Evolutionary conservation across 75 land plant genomes (phyloP).

Genomic region (Adiantum capillusveneris): DNA sequence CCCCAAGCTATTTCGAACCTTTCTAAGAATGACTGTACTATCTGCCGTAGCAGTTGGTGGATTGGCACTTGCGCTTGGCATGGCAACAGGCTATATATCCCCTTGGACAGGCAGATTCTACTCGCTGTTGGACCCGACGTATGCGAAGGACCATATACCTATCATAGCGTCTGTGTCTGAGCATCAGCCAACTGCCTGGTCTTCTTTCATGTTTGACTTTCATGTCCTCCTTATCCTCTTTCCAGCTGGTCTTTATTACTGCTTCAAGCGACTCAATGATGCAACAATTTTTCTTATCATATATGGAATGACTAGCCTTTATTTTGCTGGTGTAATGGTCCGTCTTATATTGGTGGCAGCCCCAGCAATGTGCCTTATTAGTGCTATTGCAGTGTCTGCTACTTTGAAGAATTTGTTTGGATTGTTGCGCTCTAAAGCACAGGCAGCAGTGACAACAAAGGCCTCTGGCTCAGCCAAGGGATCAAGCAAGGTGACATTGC

Average conservation of each 20-base stretch:
- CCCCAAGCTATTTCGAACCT: constrained; percentile 71
- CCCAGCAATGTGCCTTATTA: constrained; percentile 94
- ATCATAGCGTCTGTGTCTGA: constrained; percentile 99
- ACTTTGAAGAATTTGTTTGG: constrained; percentile 72
- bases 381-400: constrained; percentile 92
- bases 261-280: constrained; percentile 91
- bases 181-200: constrained; percentile 99
- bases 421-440: constrained; percentile 39
- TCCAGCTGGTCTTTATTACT: constrained; percentile 95
- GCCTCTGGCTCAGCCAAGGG: constrained; percentile 45
- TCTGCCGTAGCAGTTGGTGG: constrained; percentile 56
- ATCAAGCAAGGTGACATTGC: constrained; percentile 52
- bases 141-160: constrained; percentile 98
- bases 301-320: constrained; percentile 97
- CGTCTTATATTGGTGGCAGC: constrained; percentile 95
- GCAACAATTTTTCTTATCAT: constrained; percentile 91
- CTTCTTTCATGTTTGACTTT: constrained; percentile 99
- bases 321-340: constrained; percentile 99
- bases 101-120: constrained; percentile 99
- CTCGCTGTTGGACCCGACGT: constrained; percentile 95
- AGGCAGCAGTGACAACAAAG: constrained; percentile 35
- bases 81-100: constrained; percentile 94
- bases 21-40: constrained; percentile 73
- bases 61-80: constrained; percentile 79
- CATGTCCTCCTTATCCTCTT: constrained; percentile 89